A percentile compares a stretch with the other conserved stretches of the same genome.
These are phyloP conservation scores for Daldinia sp. DNA, from an alignment of 2,329 filamentous ascomycete genomes.

Conservation along the genomic window DNA sequence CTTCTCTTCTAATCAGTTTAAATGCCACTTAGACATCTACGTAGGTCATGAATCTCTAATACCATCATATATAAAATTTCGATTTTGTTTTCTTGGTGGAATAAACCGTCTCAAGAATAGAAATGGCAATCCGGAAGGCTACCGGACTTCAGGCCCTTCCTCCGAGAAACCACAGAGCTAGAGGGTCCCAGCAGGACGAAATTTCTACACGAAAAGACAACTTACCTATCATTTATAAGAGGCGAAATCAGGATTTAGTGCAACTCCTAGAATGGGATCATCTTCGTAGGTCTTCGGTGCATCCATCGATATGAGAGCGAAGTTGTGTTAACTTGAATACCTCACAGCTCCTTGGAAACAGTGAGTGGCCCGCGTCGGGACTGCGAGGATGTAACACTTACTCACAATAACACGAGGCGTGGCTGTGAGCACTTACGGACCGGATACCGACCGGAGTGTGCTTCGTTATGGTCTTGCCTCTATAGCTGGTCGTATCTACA, in stretches of 20 bases:
- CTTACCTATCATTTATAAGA: neutral
- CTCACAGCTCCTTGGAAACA: neutral
- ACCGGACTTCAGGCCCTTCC: neutral
- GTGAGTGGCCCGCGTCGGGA: neutral
- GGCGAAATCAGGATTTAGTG: neutral
- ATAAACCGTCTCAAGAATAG: neutral
- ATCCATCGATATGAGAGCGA: neutral
- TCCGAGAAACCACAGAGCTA: neutral
- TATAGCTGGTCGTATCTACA: constrained; percentile 47
- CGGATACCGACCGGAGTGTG: constrained; percentile 32
- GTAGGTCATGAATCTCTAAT: too few relatives aligned
- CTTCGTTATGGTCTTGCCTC: constrained; percentile 38
- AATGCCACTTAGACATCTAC: too few relatives aligned
- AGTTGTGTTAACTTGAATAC: neutral
- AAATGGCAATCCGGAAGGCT: neutral
- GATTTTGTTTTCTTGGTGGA: neutral
- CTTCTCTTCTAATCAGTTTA: too few relatives aligned
- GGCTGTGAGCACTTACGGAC: constrained; percentile 38
- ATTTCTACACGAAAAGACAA: neutral
- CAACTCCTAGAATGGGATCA: neutral
- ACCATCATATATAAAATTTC: too few relatives aligned
- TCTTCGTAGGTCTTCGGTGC: neutral
- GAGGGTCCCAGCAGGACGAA: neutral
- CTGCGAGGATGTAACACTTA: neutral
- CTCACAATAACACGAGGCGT: constrained; percentile 13